A percentile compares a stretch with the other conserved stretches of the same genome.
Conservation (phyloP, 257 asterid species). For the Nicotiana knightiana region DNA sequence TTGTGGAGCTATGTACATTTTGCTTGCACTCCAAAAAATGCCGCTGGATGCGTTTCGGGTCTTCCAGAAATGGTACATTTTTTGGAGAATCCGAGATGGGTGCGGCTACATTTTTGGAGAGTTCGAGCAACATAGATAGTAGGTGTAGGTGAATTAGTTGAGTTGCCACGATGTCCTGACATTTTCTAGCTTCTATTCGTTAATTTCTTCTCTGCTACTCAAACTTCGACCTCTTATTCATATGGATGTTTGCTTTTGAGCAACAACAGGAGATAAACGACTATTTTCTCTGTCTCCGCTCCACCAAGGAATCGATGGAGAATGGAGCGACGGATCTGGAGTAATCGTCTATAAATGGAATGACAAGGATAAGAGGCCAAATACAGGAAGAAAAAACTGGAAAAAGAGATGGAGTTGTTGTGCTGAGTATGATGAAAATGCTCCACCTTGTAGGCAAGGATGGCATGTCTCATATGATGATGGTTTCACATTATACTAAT, state of each 20-base stretch:
- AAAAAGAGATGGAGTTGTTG: conserved; percentile 72
- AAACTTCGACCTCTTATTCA: neutral
- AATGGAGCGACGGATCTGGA: conserved; percentile 57
- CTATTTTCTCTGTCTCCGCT: conserved; percentile 44
- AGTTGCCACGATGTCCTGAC: no score
- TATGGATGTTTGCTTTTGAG: neutral
- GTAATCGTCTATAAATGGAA: neutral
- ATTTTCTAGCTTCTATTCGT: neutral
- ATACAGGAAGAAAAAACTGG: conserved; percentile 56
- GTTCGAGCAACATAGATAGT: no score
- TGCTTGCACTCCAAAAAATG: no score
- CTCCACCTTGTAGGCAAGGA: conserved; percentile 30
- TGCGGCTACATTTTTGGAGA: no score
- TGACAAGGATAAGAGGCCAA: conserved; percentile 21
- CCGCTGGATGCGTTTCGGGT: no score
- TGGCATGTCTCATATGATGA: no score
- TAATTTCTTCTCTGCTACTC: neutral
- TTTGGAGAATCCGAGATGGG: no score
- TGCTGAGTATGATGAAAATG: conserved; percentile 22
- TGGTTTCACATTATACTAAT: no score
- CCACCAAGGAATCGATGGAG: conserved; percentile 69
- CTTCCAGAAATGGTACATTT: no score
- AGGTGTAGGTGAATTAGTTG: no score
- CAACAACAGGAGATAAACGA: conserved; percentile 53
- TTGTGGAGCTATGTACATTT: no score